phyloP scores from a whole-genome alignment of 2,329 filamentous ascomycete genomes.

The Cladosporium austrohemisphaericum region DNA sequence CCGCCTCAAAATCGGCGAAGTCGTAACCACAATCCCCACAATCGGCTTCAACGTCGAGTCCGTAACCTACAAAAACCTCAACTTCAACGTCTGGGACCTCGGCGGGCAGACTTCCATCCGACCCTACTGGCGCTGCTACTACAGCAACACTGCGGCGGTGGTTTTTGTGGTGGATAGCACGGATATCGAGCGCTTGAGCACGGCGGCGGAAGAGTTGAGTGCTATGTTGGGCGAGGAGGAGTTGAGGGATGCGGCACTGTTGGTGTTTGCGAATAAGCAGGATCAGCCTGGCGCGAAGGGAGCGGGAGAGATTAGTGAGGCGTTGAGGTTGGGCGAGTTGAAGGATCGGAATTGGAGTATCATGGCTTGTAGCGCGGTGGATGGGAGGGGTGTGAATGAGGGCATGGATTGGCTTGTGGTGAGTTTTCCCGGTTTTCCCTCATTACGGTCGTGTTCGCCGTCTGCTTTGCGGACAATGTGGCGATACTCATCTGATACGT shows the following conservation, averaged over 20 bases:
- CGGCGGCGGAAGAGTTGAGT: constrained; percentile 84
- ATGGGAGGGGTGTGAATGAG: constrained; percentile 89
- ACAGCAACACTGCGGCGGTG: constrained; percentile 95
- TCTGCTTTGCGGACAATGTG: too few species aligned
- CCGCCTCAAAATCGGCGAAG: constrained; percentile 93
- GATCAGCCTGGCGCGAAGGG: constrained; percentile 96
- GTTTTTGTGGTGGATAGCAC: constrained; percentile 99
- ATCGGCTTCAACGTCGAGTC: constrained; percentile 99
- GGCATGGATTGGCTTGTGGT: constrained; percentile 99
- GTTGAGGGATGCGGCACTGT: constrained; percentile 81
- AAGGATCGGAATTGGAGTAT: constrained; percentile 99
- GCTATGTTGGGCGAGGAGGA: constrained; percentile 98
- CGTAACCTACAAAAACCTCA: constrained; percentile 95
- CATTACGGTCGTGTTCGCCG: not conserved
- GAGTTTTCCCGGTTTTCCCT: constrained; percentile 37
- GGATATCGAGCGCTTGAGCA: constrained; percentile 91
- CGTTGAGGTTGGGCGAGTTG: constrained; percentile 81
- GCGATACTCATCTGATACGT: too few species aligned
- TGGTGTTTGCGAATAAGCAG: constrained; percentile 99
- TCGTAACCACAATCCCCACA: constrained; percentile 97
- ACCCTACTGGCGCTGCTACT: constrained; percentile 99
- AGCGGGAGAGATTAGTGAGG: constrained; percentile 93
- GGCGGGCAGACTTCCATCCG: constrained; percentile 98
- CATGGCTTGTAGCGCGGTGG: constrained; percentile 93
- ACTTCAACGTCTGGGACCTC: constrained; percentile 98